A percentile compares a stretch with the other conserved stretches of the same genome.
These are phyloP conservation scores for Tilletiopsis washingtonensis DNA, from an alignment of 1,284 basidiomycete genomes.

Conservation along the genomic window DNA sequence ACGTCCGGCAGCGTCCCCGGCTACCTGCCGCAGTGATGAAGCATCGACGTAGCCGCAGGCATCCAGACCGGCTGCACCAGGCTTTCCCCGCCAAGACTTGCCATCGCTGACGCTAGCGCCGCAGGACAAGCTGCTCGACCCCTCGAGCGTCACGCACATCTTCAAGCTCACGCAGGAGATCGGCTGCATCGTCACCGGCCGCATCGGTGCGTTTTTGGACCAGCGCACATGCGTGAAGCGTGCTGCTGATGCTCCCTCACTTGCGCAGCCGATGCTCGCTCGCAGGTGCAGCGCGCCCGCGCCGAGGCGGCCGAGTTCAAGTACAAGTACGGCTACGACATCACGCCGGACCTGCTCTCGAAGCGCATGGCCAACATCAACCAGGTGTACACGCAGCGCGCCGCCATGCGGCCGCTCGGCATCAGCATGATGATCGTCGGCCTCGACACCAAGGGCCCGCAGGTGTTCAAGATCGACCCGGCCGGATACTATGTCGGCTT, in stretches of 20 bases:
- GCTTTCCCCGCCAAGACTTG: neutral
- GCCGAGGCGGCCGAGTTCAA: constrained; percentile 88
- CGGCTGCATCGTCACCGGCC: constrained; percentile 94
- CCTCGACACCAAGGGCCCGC: constrained; percentile 75
- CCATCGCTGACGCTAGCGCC: neutral
- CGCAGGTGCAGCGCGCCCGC: constrained; percentile 81
- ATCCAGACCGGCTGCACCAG: neutral
- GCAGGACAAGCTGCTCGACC: constrained; percentile 97
- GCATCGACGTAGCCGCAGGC: too few relatives aligned
- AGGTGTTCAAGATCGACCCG: constrained; percentile 95
- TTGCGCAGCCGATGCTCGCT: constrained; percentile 52
- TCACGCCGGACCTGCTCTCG: constrained; percentile 88
- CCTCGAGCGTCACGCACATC: constrained; percentile 86
- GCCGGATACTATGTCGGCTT: constrained; percentile 98
- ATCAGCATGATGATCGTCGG: constrained; percentile 97
- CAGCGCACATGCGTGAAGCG: neutral
- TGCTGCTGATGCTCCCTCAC: neutral
- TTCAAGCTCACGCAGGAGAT: constrained; percentile 95
- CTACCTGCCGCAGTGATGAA: neutral
- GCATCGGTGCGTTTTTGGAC: constrained; percentile 62
- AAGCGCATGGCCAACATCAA: constrained; percentile 95
- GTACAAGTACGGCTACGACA: constrained; percentile 93
- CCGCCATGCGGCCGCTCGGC: constrained; percentile 92
- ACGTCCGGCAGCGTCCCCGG: too few relatives aligned
- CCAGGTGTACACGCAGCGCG: constrained; percentile 96